A percentile compares a stretch with the other conserved stretches of the same genome.
phyloP scores from a whole-genome alignment of 2,329 filamentous ascomycete species.

The Bipolaris zeicola region DNA sequence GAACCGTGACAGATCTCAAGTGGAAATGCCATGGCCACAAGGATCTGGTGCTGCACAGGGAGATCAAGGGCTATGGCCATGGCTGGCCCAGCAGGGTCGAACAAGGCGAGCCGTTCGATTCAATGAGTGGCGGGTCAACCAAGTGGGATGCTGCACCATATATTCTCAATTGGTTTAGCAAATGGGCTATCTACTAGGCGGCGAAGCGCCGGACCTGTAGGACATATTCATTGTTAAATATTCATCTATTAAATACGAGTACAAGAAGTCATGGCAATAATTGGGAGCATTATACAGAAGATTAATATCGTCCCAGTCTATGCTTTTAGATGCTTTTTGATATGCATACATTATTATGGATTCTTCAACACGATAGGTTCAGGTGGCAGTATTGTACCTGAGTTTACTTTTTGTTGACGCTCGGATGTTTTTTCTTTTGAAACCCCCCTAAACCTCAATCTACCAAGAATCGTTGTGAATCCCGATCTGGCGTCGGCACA shows the following conservation, averaged over 20 bases:
- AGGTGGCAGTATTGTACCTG: no score
- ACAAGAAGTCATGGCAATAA: no score
- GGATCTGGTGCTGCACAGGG: constrained; percentile 23
- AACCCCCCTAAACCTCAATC: background rate
- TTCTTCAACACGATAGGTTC: no score
- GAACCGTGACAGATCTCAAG: constrained; percentile 14
- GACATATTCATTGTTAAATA: no score
- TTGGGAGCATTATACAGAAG: no score
- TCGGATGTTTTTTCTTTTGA: no score
- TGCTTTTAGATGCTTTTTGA: no score
- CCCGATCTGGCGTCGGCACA: constrained; percentile 8
- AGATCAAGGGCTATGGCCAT: constrained; percentile 29
- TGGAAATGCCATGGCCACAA: constrained; percentile 25
- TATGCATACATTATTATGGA: no score
- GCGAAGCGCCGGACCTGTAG: no score
- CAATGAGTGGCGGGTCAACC: constrained; percentile 23
- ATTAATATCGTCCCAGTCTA: no score
- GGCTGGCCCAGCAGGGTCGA: constrained; percentile 28
- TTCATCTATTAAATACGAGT: no score
- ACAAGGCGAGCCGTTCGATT: constrained; percentile 29
- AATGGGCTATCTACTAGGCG: constrained; percentile 13
- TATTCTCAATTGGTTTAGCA: constrained; percentile 27
- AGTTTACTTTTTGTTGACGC: no score
- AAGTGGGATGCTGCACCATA: constrained; percentile 30
- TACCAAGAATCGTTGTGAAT: constrained; percentile 14